Base-by-base conservation (phyloP, 768 basidiomycete species). In the Leccinum pellstonianum region DNA sequence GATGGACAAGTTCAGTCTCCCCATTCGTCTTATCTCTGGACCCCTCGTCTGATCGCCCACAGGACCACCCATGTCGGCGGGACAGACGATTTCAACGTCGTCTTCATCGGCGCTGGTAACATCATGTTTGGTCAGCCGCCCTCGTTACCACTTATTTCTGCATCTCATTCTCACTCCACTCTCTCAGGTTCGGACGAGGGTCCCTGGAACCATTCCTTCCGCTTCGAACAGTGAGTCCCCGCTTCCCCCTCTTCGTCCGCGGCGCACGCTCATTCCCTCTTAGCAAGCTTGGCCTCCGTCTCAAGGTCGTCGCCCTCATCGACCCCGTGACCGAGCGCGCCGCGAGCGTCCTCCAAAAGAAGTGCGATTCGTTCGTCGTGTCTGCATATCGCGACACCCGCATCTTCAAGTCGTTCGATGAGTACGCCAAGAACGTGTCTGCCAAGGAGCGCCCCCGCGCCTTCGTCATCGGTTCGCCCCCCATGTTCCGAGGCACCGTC, bases 21-120 rank as follows among this genome's bases (percentile, higher is more conserved):
- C 62, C 58, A 1, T 57, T 33, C 52, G 52, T 49, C 33, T 4
- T 1, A 23, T 14, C 27, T 57, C 55, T 46, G 7, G 4, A 43
- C 41, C 41, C 41, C 4, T 60, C 56, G 6, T 17, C 57, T 62
- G 50, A 66, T 57, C 62, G 3, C 8, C 0, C 52, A 70, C 74
- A 86, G 83, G 70, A 72, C 76, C 57, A 75, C 76, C 64, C 80
- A 83, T 52, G 70, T 86, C 56, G 79, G 79, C 56, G 87, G 86
- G 15, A 75, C 84, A 52, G 84, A 89, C 64, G 81, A 88, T 69
- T 97, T 97, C 82, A 96, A 97, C 73, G 87, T 98, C 56, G 86
- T 96, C 72, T 95, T 96, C 75, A 80, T 98, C 66, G 95, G 95
- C 54, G 95, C 95, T 27, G 95, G 95, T 15, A 96, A 97, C 77